Evolutionary conservation across 164 flowering plant genomes (phyloP), one percentile per base, ranked within the genome.

Genomic region (Dillenia turbinata): DNA sequence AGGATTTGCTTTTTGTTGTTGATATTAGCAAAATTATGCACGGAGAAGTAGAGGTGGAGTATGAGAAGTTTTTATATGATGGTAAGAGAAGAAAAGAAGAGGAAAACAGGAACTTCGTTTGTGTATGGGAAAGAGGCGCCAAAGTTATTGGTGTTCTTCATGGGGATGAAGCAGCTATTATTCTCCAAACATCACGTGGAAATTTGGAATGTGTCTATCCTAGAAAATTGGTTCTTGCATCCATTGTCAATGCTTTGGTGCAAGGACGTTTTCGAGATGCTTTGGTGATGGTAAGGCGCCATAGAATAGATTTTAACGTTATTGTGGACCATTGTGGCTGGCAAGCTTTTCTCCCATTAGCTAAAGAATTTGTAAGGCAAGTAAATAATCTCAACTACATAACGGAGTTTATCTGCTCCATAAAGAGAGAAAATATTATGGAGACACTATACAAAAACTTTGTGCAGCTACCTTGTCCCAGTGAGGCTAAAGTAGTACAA

Each of bases 51-150:
- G 84, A 78, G 12, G 65, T 57, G 26, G 80, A 79, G 66, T 83
- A 80, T 74, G 85, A 72, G 50, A 81, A 81, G 60, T 80, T 81
- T 55, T 49, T 79, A n/a, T 76, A 69, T 44, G 64, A 62, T 69
- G 62, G 66, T 16, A 77, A 65, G 51, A 88, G 66, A 61, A 70
- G 69, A 64, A 73, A 60, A 63, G 84, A 69, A 60, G 83, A 81
- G 70, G 85, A 82, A 59, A 83, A 73, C 55, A 75, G 59, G 19
- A 76, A 76, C 55, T 81, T 51, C 43, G 77, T 87, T 50, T 78
- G 76, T 69, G 66, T 94, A 16, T 94, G 97, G 99, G 99, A 94
- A 80, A 86, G 85, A 75, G 96, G 97, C 68, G 89, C 99, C 44
- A 83, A 77, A 71, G 59, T 94, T 67, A 59, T 82, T 67, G 96